phyloP scores from a whole-genome alignment of 1,284 basidiomycete genomes.

The Heterobasidion irregulare region DNA sequence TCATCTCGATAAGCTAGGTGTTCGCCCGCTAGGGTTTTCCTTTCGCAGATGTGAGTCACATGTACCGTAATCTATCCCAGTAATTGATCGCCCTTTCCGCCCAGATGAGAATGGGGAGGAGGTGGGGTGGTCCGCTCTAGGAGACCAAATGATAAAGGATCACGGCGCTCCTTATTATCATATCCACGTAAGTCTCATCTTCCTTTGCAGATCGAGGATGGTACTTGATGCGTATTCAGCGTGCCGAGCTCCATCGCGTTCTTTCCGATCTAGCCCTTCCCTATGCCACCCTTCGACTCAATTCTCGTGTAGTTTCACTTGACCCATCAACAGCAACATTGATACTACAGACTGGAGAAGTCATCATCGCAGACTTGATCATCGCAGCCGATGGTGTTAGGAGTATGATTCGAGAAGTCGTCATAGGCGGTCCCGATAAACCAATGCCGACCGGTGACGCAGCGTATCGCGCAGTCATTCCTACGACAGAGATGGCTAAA shows the following conservation, averaged over 20 bases:
- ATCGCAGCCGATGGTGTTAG: constrained; percentile 39
- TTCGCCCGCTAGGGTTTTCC: constrained; percentile 10
- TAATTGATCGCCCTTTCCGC: constrained; percentile 9
- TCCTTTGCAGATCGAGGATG: background rate
- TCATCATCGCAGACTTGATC: constrained; percentile 28
- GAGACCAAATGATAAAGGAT: constrained; percentile 22
- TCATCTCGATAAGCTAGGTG: constrained; percentile 25
- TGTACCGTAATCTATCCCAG: background rate
- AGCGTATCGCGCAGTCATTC: constrained; percentile 38
- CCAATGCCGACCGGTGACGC: constrained; percentile 46
- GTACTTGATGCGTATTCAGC: constrained; percentile 10
- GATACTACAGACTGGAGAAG: constrained; percentile 29
- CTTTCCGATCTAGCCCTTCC: constrained; percentile 17
- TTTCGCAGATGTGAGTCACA: background rate
- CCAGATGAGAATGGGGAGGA: constrained; percentile 31
- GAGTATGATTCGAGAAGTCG: constrained; percentile 41
- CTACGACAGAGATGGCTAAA: constrained; percentile 32
- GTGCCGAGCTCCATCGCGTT: constrained; percentile 25
- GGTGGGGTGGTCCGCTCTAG: constrained; percentile 34
- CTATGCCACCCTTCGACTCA: constrained; percentile 16
- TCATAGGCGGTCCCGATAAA: constrained; percentile 24
- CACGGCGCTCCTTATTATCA: constrained; percentile 40
- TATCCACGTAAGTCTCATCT: background rate
- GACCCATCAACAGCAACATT: constrained; percentile 28
- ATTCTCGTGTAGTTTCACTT: constrained; percentile 15